Evolutionary conservation across 345 rosid species (phyloP).

Genomic region (Hevea brasiliensis): DNA sequence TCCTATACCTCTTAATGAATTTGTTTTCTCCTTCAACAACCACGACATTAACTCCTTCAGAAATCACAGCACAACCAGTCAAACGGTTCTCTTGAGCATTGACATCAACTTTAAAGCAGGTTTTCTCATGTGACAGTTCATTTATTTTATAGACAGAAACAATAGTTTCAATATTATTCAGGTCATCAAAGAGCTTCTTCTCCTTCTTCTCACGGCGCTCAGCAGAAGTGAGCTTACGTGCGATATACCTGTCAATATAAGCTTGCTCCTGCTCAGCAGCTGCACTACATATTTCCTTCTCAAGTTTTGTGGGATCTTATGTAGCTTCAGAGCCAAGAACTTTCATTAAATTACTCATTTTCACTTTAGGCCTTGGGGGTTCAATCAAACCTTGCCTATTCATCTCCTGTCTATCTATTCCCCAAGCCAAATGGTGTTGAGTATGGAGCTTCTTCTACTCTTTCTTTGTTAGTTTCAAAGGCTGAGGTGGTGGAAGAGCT

Average conservation of each 20-base stretch:
- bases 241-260: slow-evolving; percentile 85
- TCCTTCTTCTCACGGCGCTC: slow-evolving; percentile 95
- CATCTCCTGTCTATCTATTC: slow-evolving; percentile 95
- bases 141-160: slow-evolving; percentile 85
- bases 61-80: slow-evolving; percentile 77
- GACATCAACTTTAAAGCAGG: slow-evolving; percentile 88
- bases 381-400: slow-evolving; percentile 92
- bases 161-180: slow-evolving; percentile 57
- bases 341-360: slow-evolving; percentile 94
- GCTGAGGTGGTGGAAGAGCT: slow-evolving; percentile 95
- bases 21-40: slow-evolving; percentile 92
- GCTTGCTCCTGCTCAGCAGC: slow-evolving; percentile 99
- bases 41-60: slow-evolving; percentile 71
- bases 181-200: slow-evolving; percentile 86
- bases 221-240: slow-evolving; percentile 91
- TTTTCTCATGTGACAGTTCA: slow-evolving; percentile 75
- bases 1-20: slow-evolving; percentile 84
- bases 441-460: slow-evolving; percentile 96
- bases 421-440: slow-evolving; percentile 85
- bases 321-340: slow-evolving; percentile 98
- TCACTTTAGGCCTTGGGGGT: slow-evolving; percentile 89
- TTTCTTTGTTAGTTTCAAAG: slow-evolving; percentile 85
- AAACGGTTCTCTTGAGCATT: slow-evolving; percentile 85
- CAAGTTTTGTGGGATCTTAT: slow-evolving; percentile 96
- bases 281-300: slow-evolving; percentile 85